Evolutionary conservation across 169 alveolate species (phyloP).

Genomic region (Perkinsus marinus): DNA sequence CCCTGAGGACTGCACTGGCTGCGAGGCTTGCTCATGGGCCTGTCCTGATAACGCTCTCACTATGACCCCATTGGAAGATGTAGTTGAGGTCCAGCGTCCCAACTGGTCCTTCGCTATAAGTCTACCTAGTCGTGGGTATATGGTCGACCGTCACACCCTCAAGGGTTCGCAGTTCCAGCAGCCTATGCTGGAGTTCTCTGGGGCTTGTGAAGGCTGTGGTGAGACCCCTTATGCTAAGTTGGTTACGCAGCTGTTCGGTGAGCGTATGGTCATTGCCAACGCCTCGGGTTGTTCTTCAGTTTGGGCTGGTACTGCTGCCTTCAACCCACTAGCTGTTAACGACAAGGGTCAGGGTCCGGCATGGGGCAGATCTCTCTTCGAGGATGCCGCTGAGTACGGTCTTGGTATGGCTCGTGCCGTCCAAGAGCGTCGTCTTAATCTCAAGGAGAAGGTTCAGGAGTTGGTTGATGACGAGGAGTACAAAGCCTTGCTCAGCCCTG

Average conservation of each 20-base stretch:
- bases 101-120: conserved; percentile 33
- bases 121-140: conserved; percentile 29
- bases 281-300: conserved; percentile 50
- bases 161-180: conserved; percentile 43
- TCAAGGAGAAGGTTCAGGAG: conserved; percentile 1
- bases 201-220: conserved; percentile 54
- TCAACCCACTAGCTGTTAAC: conserved; percentile 31
- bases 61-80: conserved; percentile 23
- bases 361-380: conserved; percentile 49
- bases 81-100: conserved; percentile 14
- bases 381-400: conserved; percentile 51
- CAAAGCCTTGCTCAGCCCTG: not conserved
- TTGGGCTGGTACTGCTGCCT: conserved; percentile 48
- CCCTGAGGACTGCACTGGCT: conserved; percentile 46
- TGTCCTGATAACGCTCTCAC: conserved; percentile 45
- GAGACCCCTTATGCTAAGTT: conserved; percentile 50
- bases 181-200: conserved; percentile 46
- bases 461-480: conserved; percentile 6
- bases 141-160: conserved; percentile 33
- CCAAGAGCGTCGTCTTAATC: not conserved
- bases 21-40: conserved; percentile 43
- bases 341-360: conserved; percentile 47
- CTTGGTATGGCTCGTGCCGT: conserved; percentile 36
- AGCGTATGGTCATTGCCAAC: conserved; percentile 43
- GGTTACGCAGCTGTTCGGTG: conserved; percentile 39